Evolutionary conservation across 768 basidiomycete genomes (phyloP).

Genomic region (Xerocomellus chrysenteron): DNA sequence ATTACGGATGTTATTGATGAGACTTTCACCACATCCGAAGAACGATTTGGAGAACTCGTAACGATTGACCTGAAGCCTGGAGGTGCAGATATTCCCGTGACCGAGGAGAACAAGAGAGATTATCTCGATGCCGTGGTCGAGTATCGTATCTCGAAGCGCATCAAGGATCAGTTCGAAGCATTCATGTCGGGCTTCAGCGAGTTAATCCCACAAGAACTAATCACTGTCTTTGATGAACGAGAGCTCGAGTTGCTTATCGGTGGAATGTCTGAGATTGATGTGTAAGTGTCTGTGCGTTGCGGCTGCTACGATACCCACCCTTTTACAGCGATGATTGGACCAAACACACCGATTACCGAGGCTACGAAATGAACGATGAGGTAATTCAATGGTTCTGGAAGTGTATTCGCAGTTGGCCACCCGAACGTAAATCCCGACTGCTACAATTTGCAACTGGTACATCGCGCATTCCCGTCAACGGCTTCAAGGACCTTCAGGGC

Average conservation of each 20-base stretch:
- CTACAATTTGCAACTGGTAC: constrained; percentile 98
- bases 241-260: constrained; percentile 97
- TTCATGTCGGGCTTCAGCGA: constrained; percentile 99
- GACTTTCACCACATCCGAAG: constrained; percentile 95
- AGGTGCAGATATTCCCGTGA: constrained; percentile 83
- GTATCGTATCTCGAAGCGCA: constrained; percentile 95
- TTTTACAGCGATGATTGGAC: constrained; percentile 86
- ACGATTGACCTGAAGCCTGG: constrained; percentile 93
- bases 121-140: constrained; percentile 94
- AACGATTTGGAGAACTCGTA: constrained; percentile 97
- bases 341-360: constrained; percentile 98
- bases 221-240: constrained; percentile 98
- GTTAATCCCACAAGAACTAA: constrained; percentile 94
- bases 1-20: constrained; percentile 98
- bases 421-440: constrained; percentile 94
- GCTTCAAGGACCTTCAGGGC: constrained; percentile 98
- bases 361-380: constrained; percentile 92
- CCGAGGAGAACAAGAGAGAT: constrained; percentile 98
- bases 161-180: constrained; percentile 98
- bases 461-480: constrained; percentile 95
- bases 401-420: constrained; percentile 95
- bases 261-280: constrained; percentile 99
- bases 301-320: neutral
- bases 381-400: constrained; percentile 99
- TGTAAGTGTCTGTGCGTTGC: constrained; percentile 52